Evolutionary conservation across 768 basidiomycete species (phyloP).

Genomic region (Myochromella boudieri): DNA sequence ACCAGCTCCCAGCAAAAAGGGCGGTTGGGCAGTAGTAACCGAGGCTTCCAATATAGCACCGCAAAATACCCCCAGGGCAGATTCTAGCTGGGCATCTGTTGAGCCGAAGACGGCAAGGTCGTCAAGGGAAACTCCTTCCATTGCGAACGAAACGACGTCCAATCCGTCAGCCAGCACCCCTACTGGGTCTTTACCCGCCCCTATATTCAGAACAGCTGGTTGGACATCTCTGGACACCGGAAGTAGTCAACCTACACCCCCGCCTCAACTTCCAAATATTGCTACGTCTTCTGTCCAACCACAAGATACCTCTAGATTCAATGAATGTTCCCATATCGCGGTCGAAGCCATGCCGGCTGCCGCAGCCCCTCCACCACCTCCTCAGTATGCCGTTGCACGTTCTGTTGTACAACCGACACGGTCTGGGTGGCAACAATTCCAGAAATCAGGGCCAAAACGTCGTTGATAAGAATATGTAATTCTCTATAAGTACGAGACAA

Average conservation of each 20-base stretch:
- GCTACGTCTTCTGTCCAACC: constrained; percentile 13
- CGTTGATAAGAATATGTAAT: constrained; percentile 11
- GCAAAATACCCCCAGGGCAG: constrained; percentile 37
- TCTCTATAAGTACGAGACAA: neutral
- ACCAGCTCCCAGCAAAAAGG: constrained; percentile 34
- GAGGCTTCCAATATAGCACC: constrained; percentile 18
- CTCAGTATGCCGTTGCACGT: constrained; percentile 10
- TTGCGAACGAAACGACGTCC: too few species aligned
- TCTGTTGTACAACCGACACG: constrained; percentile 31
- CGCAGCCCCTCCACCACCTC: constrained; percentile 5
- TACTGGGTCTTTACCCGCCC: constrained; percentile 27
- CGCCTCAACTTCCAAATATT: neutral
- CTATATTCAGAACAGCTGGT: constrained; percentile 60
- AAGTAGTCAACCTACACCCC: constrained; percentile 27
- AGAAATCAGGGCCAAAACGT: constrained; percentile 37
- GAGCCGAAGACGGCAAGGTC: constrained; percentile 21
- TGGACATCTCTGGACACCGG: constrained; percentile 67
- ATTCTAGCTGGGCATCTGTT: constrained; percentile 51
- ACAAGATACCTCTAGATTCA: constrained; percentile 20
- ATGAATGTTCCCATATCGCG: constrained; percentile 3
- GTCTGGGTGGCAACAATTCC: constrained; percentile 62
- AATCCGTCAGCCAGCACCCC: too few species aligned
- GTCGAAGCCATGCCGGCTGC: constrained; percentile 1
- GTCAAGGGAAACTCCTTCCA: too few species aligned
- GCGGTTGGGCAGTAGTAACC: constrained; percentile 49